Base-by-base conservation (phyloP, 257 asterid species). In the Solanum paucissectum region DNA sequence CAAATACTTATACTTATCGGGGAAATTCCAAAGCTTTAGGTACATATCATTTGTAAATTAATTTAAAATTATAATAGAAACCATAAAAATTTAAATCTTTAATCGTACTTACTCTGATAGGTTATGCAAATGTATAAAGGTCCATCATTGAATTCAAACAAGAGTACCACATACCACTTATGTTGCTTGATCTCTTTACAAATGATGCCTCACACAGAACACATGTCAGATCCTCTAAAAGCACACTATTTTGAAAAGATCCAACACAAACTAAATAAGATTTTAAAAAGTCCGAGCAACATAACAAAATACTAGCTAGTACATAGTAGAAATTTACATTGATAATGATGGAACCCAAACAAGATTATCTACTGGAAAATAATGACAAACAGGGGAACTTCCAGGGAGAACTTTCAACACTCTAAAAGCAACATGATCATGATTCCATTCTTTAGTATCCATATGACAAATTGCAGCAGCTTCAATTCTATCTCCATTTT, bases 381-480 rank as follows among this genome's bases (percentile, higher is more conserved):
- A 94, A 87, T 96, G 99, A 87, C 99, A 96, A 64, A 95, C 95
- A 2, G 98, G 96, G 23, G 94, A 89, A 16, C 74, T 89, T 9
- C 98, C 98, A 1, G 99, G 99, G 23, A 38, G 87, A 0, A 90
- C 92, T 66, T 86, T 89, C 89, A 95, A 89, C 10, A 93, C 96
- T 4, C 86, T 93, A 88, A 96, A 96, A 7, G 98, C 94, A 21
- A 90, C 92, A 74, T 96, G 98, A 9, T 12, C 58, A 1, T 95
- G 96, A 75, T 96, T 94, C 98, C 98, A 96, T 21, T 88, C 86
- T 8, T 94, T 90, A 14, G 98, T 92, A 90, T 96, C 95, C 96
- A 94, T 93, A 38, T 96, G 98, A 86, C 99, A 96, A 29, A 94
- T 90, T 5, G 96, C 99, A 1, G 90, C 90, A 21, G 98, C 98